Percentiles rank a stretch among this genome's conserved stretches.
These are phyloP conservation scores for Tirmania nivea DNA, from an alignment of 495 filamentous ascomycete genomes.

Conservation along the genomic window DNA sequence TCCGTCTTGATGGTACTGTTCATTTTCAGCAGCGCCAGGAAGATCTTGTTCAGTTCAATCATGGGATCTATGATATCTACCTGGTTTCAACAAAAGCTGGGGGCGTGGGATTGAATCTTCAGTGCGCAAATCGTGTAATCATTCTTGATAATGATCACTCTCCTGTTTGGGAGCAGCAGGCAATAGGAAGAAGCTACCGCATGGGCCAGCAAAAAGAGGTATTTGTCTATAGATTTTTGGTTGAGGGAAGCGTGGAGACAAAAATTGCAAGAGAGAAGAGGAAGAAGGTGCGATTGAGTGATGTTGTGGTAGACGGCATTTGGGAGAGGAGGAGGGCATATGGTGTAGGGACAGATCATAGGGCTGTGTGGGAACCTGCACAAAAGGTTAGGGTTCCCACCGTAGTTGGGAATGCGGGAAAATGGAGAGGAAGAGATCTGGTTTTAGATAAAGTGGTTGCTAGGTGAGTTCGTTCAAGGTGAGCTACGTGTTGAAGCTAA, in stretches of 20 bases:
- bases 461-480: neutral
- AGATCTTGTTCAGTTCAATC: slow-evolving; percentile 79
- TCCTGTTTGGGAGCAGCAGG: slow-evolving; percentile 66
- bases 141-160: slow-evolving; percentile 72
- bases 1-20: slow-evolving; percentile 85
- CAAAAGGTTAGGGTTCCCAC: neutral
- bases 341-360: neutral
- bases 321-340: neutral
- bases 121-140: slow-evolving; percentile 52
- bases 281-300: neutral
- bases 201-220: slow-evolving; percentile 67
- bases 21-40: slow-evolving; percentile 58
- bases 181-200: slow-evolving; percentile 69
- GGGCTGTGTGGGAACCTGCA: neutral
- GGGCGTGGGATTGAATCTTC: slow-evolving; percentile 63
- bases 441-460: neutral
- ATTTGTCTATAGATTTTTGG: slow-evolving; percentile 63
- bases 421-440: neutral
- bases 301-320: neutral
- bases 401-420: neutral
- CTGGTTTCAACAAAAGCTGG: slow-evolving; percentile 70
- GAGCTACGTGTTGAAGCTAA: no score
- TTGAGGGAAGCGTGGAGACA: slow-evolving; percentile 55
- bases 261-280: neutral
- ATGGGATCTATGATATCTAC: slow-evolving; percentile 26